A percentile compares a stretch with the other conserved stretches of the same genome.
Evolutionary conservation across 768 basidiomycete species (phyloP).

Genomic region (Leccinum subtestaceum): DNA sequence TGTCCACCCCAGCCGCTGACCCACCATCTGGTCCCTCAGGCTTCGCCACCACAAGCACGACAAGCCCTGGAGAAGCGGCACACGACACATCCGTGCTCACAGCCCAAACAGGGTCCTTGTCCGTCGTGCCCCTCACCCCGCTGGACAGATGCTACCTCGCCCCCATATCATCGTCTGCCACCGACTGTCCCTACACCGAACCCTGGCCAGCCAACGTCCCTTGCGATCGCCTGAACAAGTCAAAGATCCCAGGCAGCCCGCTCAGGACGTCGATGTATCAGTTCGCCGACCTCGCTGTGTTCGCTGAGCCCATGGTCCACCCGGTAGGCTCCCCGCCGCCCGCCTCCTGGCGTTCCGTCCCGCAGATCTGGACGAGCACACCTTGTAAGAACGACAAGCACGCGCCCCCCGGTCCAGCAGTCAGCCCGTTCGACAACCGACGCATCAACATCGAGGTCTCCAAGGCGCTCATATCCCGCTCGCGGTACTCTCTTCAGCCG

Average conservation of each 20-base stretch:
- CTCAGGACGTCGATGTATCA: slow-evolving; percentile 18
- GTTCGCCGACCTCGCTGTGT: not conserved
- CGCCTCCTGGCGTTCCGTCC: slow-evolving; percentile 12
- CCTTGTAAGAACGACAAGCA: slow-evolving; percentile 13
- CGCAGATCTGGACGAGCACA: slow-evolving; percentile 26
- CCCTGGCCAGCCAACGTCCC: slow-evolving; percentile 15
- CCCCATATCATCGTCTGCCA: slow-evolving; percentile 9
- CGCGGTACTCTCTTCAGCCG: slow-evolving; percentile 12
- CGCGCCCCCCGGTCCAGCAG: not conserved
- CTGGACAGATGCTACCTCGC: slow-evolving; percentile 16
- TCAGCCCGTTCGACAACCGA: slow-evolving; percentile 2
- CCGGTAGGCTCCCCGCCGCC: slow-evolving; percentile 13
- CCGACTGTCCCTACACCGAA: slow-evolving; percentile 24
- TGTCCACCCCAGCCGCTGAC: slow-evolving; percentile 2
- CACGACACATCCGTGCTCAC: slow-evolving; percentile 12
- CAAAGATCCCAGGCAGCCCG: slow-evolving; percentile 17
- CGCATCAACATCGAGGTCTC: slow-evolving; percentile 4
- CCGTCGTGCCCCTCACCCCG: too few species aligned
- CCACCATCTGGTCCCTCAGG: not conserved
- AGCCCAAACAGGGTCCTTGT: not conserved
- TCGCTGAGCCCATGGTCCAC: not conserved
- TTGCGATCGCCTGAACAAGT: slow-evolving; percentile 10
- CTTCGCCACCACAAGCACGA: not conserved
- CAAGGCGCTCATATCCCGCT: slow-evolving; percentile 23
- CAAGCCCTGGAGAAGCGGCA: slow-evolving; percentile 6